phyloP scores from a whole-genome alignment of 305 asterid species.

The Rubia tinctorum region DNA sequence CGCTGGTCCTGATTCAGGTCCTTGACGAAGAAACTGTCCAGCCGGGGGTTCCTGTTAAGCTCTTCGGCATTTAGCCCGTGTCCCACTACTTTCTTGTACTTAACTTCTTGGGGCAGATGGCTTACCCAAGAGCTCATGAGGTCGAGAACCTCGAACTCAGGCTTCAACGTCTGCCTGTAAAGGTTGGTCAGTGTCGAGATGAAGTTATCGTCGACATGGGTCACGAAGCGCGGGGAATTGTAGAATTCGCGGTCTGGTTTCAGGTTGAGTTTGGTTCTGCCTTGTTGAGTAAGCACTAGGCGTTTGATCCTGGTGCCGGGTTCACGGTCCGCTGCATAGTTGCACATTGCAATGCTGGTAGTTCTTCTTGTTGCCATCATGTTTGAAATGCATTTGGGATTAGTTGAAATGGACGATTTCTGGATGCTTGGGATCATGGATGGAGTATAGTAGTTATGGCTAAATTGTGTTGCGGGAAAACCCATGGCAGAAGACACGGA shows the following conservation, averaged over 20 bases:
- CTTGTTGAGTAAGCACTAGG: constrained; percentile 50
- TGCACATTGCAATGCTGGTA: not conserved
- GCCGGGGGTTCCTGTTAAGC: constrained; percentile 58
- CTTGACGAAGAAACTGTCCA: constrained; percentile 75
- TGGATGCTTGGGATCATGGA: constrained; percentile 6
- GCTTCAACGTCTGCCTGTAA: constrained; percentile 45
- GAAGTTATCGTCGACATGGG: constrained; percentile 67
- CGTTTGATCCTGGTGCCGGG: constrained; percentile 55
- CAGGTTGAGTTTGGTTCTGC: constrained; percentile 56
- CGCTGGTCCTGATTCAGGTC: constrained; percentile 65
- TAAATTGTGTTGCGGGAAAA: not conserved
- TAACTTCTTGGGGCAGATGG: constrained; percentile 64
- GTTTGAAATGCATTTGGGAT: no score
- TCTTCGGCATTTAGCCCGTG: constrained; percentile 87
- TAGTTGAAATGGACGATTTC: not conserved
- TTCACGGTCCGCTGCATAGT: not conserved
- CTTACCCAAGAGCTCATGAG: constrained; percentile 91
- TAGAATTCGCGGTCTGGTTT: constrained; percentile 65
- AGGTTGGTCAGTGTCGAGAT: constrained; percentile 46
- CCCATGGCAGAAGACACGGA: not conserved
- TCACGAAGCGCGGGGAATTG: constrained; percentile 58
- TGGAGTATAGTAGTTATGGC: not conserved
- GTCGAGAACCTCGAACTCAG: constrained; percentile 72
- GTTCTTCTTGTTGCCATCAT: not conserved
- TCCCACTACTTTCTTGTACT: constrained; percentile 69